These are phyloP conservation scores for Tricharina praecox DNA, from an alignment of 495 filamentous ascomycete genomes.

Conservation along the genomic window DNA sequence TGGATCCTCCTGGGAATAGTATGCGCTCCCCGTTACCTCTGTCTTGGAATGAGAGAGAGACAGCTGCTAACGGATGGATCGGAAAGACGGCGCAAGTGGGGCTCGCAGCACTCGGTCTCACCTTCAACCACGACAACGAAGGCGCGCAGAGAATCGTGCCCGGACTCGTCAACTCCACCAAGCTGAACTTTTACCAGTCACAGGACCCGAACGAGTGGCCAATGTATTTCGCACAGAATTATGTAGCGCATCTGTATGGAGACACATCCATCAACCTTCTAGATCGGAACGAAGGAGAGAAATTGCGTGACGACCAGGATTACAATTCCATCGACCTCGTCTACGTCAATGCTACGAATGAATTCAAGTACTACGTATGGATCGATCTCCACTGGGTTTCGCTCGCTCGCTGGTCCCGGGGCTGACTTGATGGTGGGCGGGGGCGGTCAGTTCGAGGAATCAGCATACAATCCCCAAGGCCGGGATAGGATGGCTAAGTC, in stretches of 20 bases:
- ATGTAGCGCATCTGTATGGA: not conserved
- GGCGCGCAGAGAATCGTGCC: not conserved
- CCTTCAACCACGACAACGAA: slow-evolving; percentile 1
- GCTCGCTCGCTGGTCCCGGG: not conserved
- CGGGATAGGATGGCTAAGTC: not conserved
- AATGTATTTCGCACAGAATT: not conserved
- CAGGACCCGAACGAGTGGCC: not conserved
- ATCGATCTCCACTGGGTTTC: not conserved
- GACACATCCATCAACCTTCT: not conserved
- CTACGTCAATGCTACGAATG: not conserved
- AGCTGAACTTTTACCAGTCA: not conserved
- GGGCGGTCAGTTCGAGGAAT: slow-evolving; percentile 1
- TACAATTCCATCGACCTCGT: not conserved
- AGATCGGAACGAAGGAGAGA: not conserved
- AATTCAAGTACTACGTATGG: not conserved
- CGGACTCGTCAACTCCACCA: not conserved
- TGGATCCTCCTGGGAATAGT: slow-evolving; percentile 5
- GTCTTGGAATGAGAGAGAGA: not conserved
- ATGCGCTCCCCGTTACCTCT: not conserved
- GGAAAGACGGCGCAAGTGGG: not conserved
- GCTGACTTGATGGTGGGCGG: too few species aligned
- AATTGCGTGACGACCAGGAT: not conserved
- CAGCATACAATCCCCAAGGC: not conserved
- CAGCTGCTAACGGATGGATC: too few species aligned
- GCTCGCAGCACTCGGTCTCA: not conserved